A percentile compares a stretch with the other conserved stretches of the same genome.
phyloP scores from a whole-genome alignment of 2,329 filamentous ascomycete species.

The Colletotrichum gigasporum region DNA sequence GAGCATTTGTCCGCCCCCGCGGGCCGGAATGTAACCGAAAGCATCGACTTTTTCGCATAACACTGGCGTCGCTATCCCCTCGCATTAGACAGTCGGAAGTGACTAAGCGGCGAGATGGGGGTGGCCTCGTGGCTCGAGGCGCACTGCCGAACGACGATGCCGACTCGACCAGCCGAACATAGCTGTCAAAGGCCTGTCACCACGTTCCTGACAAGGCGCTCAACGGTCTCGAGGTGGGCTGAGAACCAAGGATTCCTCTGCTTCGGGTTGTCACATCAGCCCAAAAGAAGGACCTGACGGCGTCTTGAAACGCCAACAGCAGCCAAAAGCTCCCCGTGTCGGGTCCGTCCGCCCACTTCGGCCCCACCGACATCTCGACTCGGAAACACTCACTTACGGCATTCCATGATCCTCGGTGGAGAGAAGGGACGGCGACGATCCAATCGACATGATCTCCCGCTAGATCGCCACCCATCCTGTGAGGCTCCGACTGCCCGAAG shows the following conservation, averaged over 20 bases:
- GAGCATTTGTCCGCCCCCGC: not conserved
- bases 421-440: constrained; percentile 20
- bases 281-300: constrained; percentile 10
- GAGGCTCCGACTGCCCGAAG: constrained; percentile 7
- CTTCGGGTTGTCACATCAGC: constrained; percentile 1
- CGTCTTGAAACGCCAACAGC: constrained; percentile 24
- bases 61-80: not conserved
- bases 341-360: constrained; percentile 22
- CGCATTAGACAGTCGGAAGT: not conserved
- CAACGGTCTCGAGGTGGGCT: not conserved
- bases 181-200: constrained; percentile 6
- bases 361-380: constrained; percentile 20
- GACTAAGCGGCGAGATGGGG: constrained; percentile 17
- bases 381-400: constrained; percentile 28
- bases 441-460: constrained; percentile 29
- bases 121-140: not conserved
- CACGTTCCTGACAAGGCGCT: constrained; percentile 9
- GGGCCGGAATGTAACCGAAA: constrained; percentile 20
- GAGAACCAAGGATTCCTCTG: not conserved
- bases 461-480: constrained; percentile 20
- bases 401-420: constrained; percentile 20
- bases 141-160: constrained; percentile 17
- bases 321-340: not conserved
- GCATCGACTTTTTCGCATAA: not conserved
- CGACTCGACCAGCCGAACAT: constrained; percentile 3